These are phyloP conservation scores for Cyberlindnera amylophila DNA, from an alignment of 805 yeast genomes.

Conservation along the genomic window DNA sequence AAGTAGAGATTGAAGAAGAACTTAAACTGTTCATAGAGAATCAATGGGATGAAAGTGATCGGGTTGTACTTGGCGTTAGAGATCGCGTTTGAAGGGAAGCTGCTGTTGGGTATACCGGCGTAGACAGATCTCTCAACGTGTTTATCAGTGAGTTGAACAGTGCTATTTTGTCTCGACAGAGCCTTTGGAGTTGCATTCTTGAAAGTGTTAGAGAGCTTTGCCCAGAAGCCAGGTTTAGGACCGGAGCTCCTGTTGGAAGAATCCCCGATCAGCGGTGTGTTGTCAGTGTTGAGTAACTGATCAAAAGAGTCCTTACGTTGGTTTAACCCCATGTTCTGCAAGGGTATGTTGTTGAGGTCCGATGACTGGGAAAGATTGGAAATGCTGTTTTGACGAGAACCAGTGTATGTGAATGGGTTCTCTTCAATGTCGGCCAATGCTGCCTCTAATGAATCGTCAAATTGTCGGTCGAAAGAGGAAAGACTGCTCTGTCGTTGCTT, in stretches of 20 bases:
- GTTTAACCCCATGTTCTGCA: slow-evolving; percentile 27
- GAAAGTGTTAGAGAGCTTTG: slow-evolving; percentile 13
- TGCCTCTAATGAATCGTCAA: slow-evolving; percentile 62
- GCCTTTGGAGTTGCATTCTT: slow-evolving; percentile 2
- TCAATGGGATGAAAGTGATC: slow-evolving; percentile 79
- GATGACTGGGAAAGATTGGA: slow-evolving; percentile 28
- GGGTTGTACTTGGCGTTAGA: slow-evolving; percentile 95
- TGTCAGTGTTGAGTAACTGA: slow-evolving; percentile 20
- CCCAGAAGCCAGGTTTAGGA: slow-evolving; percentile 11
- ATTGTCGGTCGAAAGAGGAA: slow-evolving; percentile 54
- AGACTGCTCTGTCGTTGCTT: slow-evolving; percentile 28
- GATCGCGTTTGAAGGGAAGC: slow-evolving; percentile 67
- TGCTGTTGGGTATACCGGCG: slow-evolving; percentile 38
- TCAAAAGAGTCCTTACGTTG: slow-evolving; percentile 27
- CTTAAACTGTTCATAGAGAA: slow-evolving; percentile 93
- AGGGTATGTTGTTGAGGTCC: slow-evolving; percentile 32
- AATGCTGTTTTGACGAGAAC: slow-evolving; percentile 26
- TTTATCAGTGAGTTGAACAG: slow-evolving; percentile 27
- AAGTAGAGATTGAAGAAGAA: slow-evolving; percentile 94
- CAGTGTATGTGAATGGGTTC: slow-evolving; percentile 29
- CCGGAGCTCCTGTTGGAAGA: slow-evolving; percentile 1
- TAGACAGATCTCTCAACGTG: slow-evolving; percentile 38
- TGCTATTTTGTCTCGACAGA: slow-evolving; percentile 11
- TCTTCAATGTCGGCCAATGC: slow-evolving; percentile 54
- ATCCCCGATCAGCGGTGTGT: slow-evolving; percentile 14